These are phyloP conservation scores for Saccharomycodes ludwigii DNA, from an alignment of 805 yeast genomes.

Conservation along the genomic window DNA sequence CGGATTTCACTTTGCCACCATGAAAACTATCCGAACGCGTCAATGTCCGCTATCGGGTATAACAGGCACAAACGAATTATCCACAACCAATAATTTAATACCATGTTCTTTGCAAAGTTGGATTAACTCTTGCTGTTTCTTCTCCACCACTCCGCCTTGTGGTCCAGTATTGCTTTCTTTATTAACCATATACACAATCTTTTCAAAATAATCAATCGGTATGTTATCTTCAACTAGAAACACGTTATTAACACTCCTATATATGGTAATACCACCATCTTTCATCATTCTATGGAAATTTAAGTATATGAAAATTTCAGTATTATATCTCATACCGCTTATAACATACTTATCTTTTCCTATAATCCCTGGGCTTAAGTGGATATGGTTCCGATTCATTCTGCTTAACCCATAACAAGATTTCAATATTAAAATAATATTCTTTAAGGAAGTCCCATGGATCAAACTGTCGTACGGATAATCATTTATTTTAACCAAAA, in stretches of 20 bases:
- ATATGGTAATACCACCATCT: slow-evolving; percentile 28
- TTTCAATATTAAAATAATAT: slow-evolving; percentile 34
- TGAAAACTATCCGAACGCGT: too few species aligned
- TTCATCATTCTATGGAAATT: slow-evolving; percentile 37
- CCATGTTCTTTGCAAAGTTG: too few species aligned
- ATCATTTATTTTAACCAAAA: slow-evolving; percentile 27
- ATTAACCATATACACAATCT: too few species aligned
- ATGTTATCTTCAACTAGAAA: slow-evolving; percentile 52
- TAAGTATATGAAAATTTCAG: slow-evolving; percentile 48
- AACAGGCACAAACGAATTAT: too few species aligned
- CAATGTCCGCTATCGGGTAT: too few species aligned
- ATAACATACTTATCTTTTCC: slow-evolving; percentile 33
- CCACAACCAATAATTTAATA: too few species aligned
- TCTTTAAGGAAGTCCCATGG: slow-evolving; percentile 64
- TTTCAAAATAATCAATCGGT: slow-evolving; percentile 14
- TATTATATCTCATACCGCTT: slow-evolving; percentile 60
- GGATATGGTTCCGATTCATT: slow-evolving; percentile 79
- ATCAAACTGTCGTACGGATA: slow-evolving; percentile 39
- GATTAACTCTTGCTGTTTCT: too few species aligned
- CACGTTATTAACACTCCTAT: slow-evolving; percentile 58
- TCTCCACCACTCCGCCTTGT: too few species aligned
- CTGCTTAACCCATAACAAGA: slow-evolving; percentile 46
- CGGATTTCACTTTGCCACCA: too few species aligned
- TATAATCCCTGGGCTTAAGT: slow-evolving; percentile 56
- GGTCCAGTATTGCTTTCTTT: too few species aligned